Base-by-base conservation (phyloP, 2,329 filamentous ascomycete species). In the Cryphonectria nitschkei region DNA sequence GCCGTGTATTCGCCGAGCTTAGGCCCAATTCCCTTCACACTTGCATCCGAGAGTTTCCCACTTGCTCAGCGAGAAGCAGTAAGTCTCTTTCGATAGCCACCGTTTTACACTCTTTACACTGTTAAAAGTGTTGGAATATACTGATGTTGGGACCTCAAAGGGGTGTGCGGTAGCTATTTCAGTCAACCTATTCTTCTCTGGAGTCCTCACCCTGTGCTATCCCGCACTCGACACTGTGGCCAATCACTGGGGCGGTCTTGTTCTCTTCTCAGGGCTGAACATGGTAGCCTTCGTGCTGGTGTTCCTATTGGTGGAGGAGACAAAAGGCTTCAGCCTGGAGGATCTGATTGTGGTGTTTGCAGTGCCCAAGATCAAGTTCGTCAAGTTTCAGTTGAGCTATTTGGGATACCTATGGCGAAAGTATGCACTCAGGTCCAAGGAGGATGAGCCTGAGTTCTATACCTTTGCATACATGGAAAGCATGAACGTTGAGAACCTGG, bases 1-100 rank as follows among this genome's bases (percentile, higher is more conserved):
- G 80, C 81, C 0, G 79, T 78, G 1, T 85, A 84, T 73, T 82
- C 82, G 1, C 83, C 83, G 8, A 76, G 76, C 13, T 62, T 80
- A 72, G 84, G 84, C 0, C 84, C 84, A 0, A 85, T 86, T 14
- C 83, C 84, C 0, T 86, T 85, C 64, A 86, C 83, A 1, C 78
- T 86, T 26, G 84, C 84, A 16, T 84, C 84, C 3, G 85, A 86
- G 74, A 83, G 82, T 65, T 87, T 86, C 70, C 84, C 84, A 0
- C 75, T 86, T 1, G 83, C 82, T 5, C 82, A 86, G 72, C 80
- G 84, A 71, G 85, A 86, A 75, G 80, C 84, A 11, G 76, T 78
- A 72, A 70, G 74, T 73, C 46, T n/a, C 7, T 41, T 46, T 22
- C 13, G 43, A 22, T 32, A 2, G 50, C 8, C 8, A 14, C 16